These are phyloP conservation scores for Glonium stellatum DNA, from an alignment of 495 filamentous ascomycete genomes.

Conservation along the genomic window DNA sequence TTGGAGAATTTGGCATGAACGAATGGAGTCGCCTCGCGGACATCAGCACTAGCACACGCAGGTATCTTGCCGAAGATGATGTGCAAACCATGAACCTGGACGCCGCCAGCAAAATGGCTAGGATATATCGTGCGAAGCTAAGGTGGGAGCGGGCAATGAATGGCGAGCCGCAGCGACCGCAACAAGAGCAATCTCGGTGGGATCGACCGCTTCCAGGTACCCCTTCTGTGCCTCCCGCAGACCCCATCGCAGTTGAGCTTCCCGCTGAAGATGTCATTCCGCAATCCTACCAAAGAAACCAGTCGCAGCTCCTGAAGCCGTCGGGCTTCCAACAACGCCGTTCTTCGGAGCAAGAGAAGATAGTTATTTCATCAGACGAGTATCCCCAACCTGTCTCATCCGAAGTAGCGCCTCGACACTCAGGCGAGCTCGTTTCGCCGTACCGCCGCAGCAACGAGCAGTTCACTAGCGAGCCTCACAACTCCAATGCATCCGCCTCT, in stretches of 20 bases:
- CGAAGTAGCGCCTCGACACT: conserved; percentile 22
- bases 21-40: conserved; percentile 91
- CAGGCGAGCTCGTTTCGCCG: conserved; percentile 20
- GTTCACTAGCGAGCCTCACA: conserved; percentile 28
- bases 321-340: conserved; percentile 34
- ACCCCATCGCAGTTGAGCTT: conserved; percentile 54
- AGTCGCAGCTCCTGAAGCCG: conserved; percentile 14
- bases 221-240: conserved; percentile 36
- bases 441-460: conserved; percentile 35
- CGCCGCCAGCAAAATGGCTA: conserved; percentile 74
- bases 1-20: conserved; percentile 98
- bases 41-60: conserved; percentile 82
- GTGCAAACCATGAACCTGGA: conserved; percentile 65
- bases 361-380: conserved; percentile 54
- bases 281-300: conserved; percentile 25
- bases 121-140: conserved; percentile 64
- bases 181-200: conserved; percentile 16
- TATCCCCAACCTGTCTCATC: conserved; percentile 42
- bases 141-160: conserved; percentile 35
- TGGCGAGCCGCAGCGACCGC: conserved; percentile 2
- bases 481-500: conserved; percentile 31
- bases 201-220: conserved; percentile 29
- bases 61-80: conserved; percentile 67
- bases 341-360: conserved; percentile 49
- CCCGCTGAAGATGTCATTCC: conserved; percentile 51